These are phyloP conservation scores for Hanseniaspora meyeri DNA, from an alignment of 805 yeast genomes.

Conservation along the genomic window DNA sequence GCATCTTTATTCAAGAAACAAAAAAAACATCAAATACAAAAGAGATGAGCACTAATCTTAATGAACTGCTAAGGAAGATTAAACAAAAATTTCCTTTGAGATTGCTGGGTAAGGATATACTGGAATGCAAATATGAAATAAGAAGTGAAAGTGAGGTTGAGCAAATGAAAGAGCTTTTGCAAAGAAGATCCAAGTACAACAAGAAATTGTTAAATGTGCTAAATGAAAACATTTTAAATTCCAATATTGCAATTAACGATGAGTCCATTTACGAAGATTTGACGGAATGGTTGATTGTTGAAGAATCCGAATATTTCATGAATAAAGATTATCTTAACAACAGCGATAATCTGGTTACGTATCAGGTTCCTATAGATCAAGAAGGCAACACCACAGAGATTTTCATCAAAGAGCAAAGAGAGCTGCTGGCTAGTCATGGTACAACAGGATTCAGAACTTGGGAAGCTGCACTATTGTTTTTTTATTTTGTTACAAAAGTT, in stretches of 20 bases:
- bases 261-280: background rate
- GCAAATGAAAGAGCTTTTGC: background rate
- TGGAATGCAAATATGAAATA: background rate
- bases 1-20: too few species aligned
- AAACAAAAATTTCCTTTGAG: constrained; percentile 7
- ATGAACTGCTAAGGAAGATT: background rate
- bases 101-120: background rate
- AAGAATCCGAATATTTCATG: constrained; percentile 3
- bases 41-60: background rate
- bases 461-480: constrained; percentile 74
- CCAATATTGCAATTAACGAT: background rate
- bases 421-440: constrained; percentile 10
- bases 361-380: background rate
- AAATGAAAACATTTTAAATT: constrained; percentile 1
- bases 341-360: background rate
- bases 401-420: constrained; percentile 6
- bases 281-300: constrained; percentile 5
- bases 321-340: background rate
- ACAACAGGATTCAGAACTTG: constrained; percentile 86
- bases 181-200: background rate
- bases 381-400: background rate
- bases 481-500: constrained; percentile 30
- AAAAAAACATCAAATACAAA: background rate
- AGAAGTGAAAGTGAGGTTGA: background rate
- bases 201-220: background rate